phyloP scores from a whole-genome alignment of 208 protist species.

The Acanthamoeba quina region DNA sequence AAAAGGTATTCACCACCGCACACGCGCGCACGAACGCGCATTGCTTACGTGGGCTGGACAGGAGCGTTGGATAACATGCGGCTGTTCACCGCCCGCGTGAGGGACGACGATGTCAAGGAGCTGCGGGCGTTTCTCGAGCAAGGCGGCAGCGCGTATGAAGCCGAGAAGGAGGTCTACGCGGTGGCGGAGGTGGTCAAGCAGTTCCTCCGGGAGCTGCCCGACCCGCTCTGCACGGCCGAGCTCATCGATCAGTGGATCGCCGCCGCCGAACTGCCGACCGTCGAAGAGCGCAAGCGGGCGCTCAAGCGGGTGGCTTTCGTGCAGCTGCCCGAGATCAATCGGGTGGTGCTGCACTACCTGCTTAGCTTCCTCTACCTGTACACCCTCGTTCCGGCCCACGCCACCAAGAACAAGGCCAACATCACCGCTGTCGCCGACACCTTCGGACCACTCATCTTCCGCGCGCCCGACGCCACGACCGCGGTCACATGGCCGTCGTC shows the following conservation, averaged over 20 bases:
- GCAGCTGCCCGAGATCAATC: neutral
- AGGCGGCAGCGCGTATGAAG: neutral
- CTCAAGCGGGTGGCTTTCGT: neutral
- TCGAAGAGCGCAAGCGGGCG: neutral
- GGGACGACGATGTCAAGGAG: neutral
- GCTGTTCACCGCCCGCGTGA: neutral
- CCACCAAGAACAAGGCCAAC: constrained; percentile 4
- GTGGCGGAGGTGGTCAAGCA: neutral
- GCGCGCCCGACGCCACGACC: neutral
- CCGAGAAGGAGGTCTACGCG: neutral
- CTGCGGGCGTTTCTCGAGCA: neutral
- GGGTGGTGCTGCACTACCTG: neutral
- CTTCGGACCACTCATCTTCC: neutral
- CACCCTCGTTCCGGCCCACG: neutral
- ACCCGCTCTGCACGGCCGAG: constrained; percentile 8
- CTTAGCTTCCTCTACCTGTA: neutral
- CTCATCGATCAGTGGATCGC: neutral
- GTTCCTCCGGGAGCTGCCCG: neutral
- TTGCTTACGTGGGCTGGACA: neutral
- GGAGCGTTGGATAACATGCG: neutral
- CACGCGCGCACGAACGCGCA: neutral
- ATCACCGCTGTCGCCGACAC: neutral
- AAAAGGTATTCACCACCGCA: constrained; percentile 2
- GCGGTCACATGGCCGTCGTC: no score
- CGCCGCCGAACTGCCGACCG: neutral